Base-by-base conservation (phyloP, 805 yeast species). In the Ogataea allantospora region DNA sequence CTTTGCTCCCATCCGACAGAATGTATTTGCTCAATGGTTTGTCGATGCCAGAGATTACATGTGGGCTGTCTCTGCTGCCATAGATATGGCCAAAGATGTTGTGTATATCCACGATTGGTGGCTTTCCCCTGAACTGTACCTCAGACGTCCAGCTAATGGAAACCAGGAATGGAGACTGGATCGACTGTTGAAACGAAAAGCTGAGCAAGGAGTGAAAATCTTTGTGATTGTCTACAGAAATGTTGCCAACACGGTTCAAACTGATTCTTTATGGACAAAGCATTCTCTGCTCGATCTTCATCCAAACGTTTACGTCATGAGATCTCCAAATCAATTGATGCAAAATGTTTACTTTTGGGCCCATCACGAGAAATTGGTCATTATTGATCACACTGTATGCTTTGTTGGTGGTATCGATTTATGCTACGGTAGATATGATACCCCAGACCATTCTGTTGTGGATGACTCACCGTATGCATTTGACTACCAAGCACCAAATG, bases 81-180 rank as follows among this genome's bases (percentile, higher is more conserved):
- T 93, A 38, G 88, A 84, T 49, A 82, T 86, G 85, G 98, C 99
- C 0, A 80, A 80, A 48, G 98, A 93, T 67, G 91, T 84, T 1
- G 83, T 93, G 22, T 93, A 81, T 58, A 88, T 93, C 33, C 97
- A 93, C 55, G 99, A 91, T 55, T 93, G 99, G 99, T 93, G 99
- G 99, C 68, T 93, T 17, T 77, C 91, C 4, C 99, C 99, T 0
- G 99, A 93, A 60, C 58, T 93, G 3, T 95, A 93, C 53, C 67
- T 93, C 65, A 75, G 99, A 46, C 70, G 99, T 34, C 99, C 99
- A 0, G 91, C 95, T 0, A 83, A 86, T 60, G 96, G 96, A 7
- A 91, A 91, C 52, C 98, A 93, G 60, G 83, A 86, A 46, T 93
- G 88, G 81, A 75, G 99, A 57, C 66, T 93, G 28, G 99, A 93